Evolutionary conservation across 495 filamentous ascomycete genomes (phyloP).

Genomic region (Penicillium angulare): DNA sequence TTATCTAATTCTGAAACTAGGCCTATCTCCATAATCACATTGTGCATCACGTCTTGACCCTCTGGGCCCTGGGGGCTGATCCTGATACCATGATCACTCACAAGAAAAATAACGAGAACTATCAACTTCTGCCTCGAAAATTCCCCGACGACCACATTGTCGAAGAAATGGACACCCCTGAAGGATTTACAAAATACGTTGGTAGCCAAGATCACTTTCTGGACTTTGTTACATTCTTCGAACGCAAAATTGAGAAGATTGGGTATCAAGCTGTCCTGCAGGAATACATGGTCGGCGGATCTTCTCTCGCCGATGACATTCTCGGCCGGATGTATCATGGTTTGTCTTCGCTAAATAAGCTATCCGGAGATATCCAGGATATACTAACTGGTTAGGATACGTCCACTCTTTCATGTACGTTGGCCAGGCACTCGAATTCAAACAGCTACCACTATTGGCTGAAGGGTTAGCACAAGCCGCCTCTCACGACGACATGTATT

Average conservation of each 20-base stretch:
- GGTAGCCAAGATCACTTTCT: too few relatives aligned
- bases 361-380: too few relatives aligned
- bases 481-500: too few relatives aligned
- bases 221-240: background rate
- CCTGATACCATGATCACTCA: background rate
- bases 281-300: background rate
- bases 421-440: background rate
- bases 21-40: constrained; percentile 1
- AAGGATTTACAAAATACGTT: too few relatives aligned
- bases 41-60: background rate
- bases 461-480: background rate
- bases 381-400: too few relatives aligned
- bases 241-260: background rate
- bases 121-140: background rate
- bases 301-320: background rate
- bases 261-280: background rate
- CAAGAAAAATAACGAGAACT: background rate
- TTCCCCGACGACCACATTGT: too few relatives aligned
- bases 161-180: too few relatives aligned
- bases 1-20: background rate
- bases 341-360: too few relatives aligned
- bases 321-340: background rate
- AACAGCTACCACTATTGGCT: background rate
- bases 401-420: background rate
- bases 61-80: background rate